Evolutionary conservation across 768 basidiomycete genomes (phyloP).

Genomic region (Leccinum longicurvipes): DNA sequence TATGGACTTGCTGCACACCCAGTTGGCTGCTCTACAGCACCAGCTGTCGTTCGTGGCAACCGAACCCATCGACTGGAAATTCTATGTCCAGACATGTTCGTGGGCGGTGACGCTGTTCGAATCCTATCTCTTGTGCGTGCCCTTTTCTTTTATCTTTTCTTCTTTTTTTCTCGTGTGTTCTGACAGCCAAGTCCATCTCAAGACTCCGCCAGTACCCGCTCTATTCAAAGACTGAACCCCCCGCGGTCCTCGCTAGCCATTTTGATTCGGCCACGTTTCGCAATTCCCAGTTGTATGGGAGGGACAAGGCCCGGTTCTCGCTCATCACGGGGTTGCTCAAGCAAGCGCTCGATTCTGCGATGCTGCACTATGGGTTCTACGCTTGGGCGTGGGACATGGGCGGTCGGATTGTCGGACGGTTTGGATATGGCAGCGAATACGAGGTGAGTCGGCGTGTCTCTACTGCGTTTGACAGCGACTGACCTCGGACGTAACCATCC

Average conservation of each 20-base stretch:
- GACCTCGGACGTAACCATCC: neutral
- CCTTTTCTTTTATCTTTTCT: conserved; percentile 36
- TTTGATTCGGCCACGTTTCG: conserved; percentile 70
- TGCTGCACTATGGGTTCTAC: conserved; percentile 77
- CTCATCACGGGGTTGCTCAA: conserved; percentile 72
- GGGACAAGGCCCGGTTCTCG: conserved; percentile 84
- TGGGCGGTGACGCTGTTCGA: conserved; percentile 84
- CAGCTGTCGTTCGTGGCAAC: conserved; percentile 69
- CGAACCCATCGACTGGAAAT: conserved; percentile 76
- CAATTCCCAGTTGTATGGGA: conserved; percentile 90
- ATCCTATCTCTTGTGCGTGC: conserved; percentile 82
- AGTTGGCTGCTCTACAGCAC: conserved; percentile 54
- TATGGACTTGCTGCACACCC: conserved; percentile 56
- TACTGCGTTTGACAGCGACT: neutral
- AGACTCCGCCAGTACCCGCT: conserved; percentile 79
- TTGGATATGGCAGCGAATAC: conserved; percentile 69
- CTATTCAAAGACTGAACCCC: conserved; percentile 73
- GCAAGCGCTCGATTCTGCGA: conserved; percentile 62
- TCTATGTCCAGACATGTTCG: conserved; percentile 73
- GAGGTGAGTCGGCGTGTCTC: conserved; percentile 45
- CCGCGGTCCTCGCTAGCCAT: conserved; percentile 63
- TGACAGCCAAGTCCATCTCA: neutral
- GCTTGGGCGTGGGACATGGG: conserved; percentile 78
- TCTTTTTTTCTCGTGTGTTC: neutral
- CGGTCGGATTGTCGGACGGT: conserved; percentile 44